phyloP scores from a whole-genome alignment of 73 alveolate species.

The Paramecium pentaurelia region DNA sequence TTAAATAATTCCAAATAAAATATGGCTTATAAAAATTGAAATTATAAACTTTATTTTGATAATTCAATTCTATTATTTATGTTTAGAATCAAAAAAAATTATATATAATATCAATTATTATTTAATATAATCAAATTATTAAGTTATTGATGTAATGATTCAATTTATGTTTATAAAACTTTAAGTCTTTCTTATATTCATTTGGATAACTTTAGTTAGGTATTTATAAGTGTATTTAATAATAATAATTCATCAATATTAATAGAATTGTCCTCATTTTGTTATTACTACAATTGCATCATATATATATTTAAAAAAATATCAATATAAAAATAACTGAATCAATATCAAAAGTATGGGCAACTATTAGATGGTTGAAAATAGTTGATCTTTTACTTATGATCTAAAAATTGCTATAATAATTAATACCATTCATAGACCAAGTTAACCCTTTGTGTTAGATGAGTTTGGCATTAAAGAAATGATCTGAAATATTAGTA shows the following conservation, averaged over 20 bases:
- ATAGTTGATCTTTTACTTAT: background rate
- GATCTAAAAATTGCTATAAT: background rate
- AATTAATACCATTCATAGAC: background rate
- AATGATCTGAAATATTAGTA: background rate
- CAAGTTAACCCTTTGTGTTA: background rate
- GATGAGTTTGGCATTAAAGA: background rate
- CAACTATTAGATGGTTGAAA: background rate
- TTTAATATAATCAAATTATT: background rate
- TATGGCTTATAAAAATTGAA: too few species aligned
- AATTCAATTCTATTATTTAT: too few species aligned
- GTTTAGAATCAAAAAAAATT: background rate
- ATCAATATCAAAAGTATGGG: background rate
- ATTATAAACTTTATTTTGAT: too few species aligned
- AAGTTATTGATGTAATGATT: background rate
- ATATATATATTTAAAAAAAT: background rate
- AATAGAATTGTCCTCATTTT: background rate
- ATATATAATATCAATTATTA: background rate
- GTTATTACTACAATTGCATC: background rate
- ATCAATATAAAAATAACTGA: background rate
- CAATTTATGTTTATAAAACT: background rate
- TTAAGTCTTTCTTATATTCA: background rate
- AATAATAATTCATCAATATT: background rate
- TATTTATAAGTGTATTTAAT: background rate
- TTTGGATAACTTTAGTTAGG: background rate
- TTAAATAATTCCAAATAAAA: too few species aligned